A percentile compares a stretch with the other conserved stretches of the same genome.
phyloP scores from a whole-genome alignment of 1,284 basidiomycete species.

The Cystobasidium slooffiae region DNA sequence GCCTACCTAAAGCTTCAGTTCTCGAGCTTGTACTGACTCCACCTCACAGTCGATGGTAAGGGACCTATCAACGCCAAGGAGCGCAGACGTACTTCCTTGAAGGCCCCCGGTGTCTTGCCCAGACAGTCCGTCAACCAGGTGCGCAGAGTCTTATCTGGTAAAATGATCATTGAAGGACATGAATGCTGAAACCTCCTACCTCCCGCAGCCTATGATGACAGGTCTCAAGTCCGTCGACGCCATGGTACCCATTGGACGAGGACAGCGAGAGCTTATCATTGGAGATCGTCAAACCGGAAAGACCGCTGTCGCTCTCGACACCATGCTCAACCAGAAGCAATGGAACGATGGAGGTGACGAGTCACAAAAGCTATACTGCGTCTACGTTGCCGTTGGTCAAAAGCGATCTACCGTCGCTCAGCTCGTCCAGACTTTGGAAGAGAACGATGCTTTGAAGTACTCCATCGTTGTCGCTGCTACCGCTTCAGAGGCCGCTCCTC shows the following conservation, averaged over 20 bases:
- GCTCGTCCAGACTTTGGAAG: constrained; percentile 98
- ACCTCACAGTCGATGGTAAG: constrained; percentile 78
- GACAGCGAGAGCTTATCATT: constrained; percentile 99
- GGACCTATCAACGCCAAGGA: constrained; percentile 91
- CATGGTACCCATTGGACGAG: constrained; percentile 99
- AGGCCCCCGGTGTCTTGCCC: constrained; percentile 98
- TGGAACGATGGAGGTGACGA: constrained; percentile 99
- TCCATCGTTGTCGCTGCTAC: constrained; percentile 98
- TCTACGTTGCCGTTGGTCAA: constrained; percentile 98
- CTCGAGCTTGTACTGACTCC: background rate
- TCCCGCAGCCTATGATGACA: constrained; percentile 94
- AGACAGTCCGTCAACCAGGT: constrained; percentile 90
- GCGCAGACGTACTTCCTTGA: constrained; percentile 94
- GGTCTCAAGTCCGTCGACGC: constrained; percentile 99
- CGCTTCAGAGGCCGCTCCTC: constrained; percentile 96
- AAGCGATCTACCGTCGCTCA: constrained; percentile 99
- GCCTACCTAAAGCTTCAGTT: background rate
- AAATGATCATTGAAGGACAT: background rate
- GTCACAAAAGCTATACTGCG: constrained; percentile 98
- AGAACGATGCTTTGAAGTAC: constrained; percentile 99
- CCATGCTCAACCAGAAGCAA: constrained; percentile 99
- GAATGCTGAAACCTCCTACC: too few relatives aligned
- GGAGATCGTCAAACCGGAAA: constrained; percentile 99
- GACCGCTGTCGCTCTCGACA: constrained; percentile 98
- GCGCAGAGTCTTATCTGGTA: too few relatives aligned